Conservation (phyloP, 352 stramenopile species). For the Thraustochytrium striatum region DNA sequence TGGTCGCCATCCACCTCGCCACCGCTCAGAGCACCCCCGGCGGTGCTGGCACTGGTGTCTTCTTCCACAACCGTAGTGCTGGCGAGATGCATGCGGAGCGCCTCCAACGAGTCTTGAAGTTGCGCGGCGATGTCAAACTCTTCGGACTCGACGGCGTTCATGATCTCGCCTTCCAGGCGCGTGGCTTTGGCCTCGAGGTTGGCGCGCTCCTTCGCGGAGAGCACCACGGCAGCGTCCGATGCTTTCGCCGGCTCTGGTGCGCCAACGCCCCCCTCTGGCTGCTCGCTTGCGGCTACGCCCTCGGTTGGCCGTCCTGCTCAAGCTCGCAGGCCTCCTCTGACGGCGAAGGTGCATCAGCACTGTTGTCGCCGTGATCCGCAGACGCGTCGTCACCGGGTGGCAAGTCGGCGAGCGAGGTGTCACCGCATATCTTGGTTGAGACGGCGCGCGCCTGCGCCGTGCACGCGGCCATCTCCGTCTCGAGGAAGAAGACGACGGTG, state of each 20-base stretch:
- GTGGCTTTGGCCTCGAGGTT: background rate
- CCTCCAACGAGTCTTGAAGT: background rate
- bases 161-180: background rate
- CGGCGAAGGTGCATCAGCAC: background rate
- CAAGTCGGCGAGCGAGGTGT: background rate
- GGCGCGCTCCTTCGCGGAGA: background rate
- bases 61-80: too few relatives aligned
- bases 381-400: background rate
- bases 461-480: background rate
- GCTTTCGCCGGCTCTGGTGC: too few relatives aligned
- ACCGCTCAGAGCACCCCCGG: background rate
- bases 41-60: background rate
- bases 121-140: conserved; percentile 16
- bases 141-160: conserved; percentile 10
- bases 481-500: conserved; percentile 17
- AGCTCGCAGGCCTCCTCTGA: background rate
- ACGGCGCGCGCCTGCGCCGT: conserved; percentile 18
- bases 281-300: too few relatives aligned
- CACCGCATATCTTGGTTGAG: conserved; percentile 33
- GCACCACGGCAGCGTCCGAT: too few relatives aligned
- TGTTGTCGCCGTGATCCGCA: background rate
- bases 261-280: too few relatives aligned
- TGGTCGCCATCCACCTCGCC: background rate
- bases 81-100: background rate
- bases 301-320: too few relatives aligned